Percentiles rank a stretch among this genome's conserved stretches.
Evolutionary conservation across 2,329 filamentous ascomycete species (phyloP).

Genomic region (Bimuria novae-zelandiae): DNA sequence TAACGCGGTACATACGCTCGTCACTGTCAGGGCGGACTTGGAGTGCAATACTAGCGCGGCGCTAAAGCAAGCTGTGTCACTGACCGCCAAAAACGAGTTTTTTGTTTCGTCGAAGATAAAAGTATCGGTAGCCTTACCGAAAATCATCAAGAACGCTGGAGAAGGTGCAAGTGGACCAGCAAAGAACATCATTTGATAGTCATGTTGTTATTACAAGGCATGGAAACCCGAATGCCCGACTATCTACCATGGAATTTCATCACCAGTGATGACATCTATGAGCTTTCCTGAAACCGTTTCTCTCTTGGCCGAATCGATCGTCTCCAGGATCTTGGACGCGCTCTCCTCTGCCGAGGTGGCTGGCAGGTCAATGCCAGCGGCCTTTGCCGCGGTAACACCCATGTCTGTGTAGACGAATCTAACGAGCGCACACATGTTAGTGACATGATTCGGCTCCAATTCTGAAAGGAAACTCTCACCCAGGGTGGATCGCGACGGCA

Average conservation of each 20-base stretch:
- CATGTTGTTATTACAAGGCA: background rate
- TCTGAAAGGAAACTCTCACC: background rate
- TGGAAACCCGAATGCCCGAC: background rate
- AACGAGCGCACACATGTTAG: background rate
- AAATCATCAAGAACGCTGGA: too few relatives aligned
- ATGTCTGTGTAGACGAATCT: conserved; percentile 7
- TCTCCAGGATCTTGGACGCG: background rate
- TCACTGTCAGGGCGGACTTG: too few relatives aligned
- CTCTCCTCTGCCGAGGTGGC: conserved; percentile 4
- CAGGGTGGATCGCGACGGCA: conserved; percentile 12
- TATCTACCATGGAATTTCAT: background rate
- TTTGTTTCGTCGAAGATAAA: too few relatives aligned
- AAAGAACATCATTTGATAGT: too few relatives aligned
- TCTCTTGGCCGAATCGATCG: conserved; percentile 1
- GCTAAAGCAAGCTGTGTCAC: too few relatives aligned
- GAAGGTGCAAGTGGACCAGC: too few relatives aligned
- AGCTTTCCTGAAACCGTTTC: background rate
- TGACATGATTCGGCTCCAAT: background rate
- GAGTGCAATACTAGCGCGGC: too few relatives aligned
- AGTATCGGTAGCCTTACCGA: too few relatives aligned
- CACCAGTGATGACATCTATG: background rate
- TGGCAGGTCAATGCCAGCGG: conserved; percentile 4
- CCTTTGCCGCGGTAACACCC: conserved; percentile 6
- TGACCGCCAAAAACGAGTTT: too few relatives aligned
- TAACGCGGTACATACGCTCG: too few relatives aligned